These are phyloP conservation scores for Pulchroboletus neoregius DNA, from an alignment of 1,284 basidiomycete genomes.

Conservation along the genomic window DNA sequence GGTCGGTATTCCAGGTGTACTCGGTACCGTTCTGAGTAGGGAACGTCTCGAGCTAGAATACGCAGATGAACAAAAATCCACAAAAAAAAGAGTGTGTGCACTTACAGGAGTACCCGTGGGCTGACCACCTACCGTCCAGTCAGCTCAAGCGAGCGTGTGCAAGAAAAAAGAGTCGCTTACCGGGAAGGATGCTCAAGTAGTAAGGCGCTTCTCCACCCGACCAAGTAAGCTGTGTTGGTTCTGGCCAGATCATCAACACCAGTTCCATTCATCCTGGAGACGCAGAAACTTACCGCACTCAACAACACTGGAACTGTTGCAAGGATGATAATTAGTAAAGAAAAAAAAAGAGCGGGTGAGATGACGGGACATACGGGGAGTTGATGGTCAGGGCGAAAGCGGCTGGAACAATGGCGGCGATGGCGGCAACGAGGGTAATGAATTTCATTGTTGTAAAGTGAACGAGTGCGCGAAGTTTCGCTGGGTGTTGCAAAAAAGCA, in stretches of 20 bases:
- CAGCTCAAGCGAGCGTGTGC: neutral
- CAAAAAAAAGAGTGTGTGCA: no score
- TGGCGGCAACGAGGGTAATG: slow-evolving; percentile 40
- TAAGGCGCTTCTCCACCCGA: slow-evolving; percentile 54
- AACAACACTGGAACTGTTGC: slow-evolving; percentile 39
- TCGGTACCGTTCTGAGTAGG: slow-evolving; percentile 41
- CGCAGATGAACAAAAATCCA: neutral
- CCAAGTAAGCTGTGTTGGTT: slow-evolving; percentile 59
- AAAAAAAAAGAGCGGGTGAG: slow-evolving; percentile 12
- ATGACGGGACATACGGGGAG: slow-evolving; percentile 63
- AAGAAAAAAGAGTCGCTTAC: slow-evolving; percentile 31
- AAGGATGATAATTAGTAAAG: neutral
- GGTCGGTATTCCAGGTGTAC: slow-evolving; percentile 62
- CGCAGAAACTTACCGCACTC: slow-evolving; percentile 48
- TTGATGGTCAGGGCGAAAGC: slow-evolving; percentile 45
- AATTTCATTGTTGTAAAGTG: slow-evolving; percentile 47
- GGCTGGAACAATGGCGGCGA: slow-evolving; percentile 45
- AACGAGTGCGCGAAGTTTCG: slow-evolving; percentile 22
- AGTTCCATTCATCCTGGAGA: neutral
- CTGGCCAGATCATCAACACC: slow-evolving; percentile 32
- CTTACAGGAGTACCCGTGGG: slow-evolving; percentile 48
- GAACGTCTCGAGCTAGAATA: slow-evolving; percentile 51
- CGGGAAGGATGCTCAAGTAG: slow-evolving; percentile 65
- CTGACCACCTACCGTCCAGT: slow-evolving; percentile 50
- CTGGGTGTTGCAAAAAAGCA: neutral